Conservation (phyloP, 345 rosid species). For the Noccaea caerulescens region DNA sequence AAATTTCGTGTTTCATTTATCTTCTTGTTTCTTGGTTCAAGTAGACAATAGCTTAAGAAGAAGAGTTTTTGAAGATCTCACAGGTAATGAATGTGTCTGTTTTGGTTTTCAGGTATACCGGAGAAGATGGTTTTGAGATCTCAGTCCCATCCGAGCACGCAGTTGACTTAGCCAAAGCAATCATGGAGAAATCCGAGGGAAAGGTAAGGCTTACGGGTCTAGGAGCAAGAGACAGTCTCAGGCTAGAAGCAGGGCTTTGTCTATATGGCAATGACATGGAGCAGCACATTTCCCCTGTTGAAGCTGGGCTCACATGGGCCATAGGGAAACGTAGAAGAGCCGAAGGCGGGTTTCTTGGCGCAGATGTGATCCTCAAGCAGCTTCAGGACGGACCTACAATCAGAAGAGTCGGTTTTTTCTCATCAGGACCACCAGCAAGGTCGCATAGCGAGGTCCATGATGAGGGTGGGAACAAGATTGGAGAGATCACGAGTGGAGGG, state of each 20-base stretch:
- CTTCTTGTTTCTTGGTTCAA: conserved; percentile 14
- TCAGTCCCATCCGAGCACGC: conserved; percentile 87
- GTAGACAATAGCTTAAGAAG: background rate
- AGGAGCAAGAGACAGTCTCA: conserved; percentile 95
- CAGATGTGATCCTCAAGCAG: conserved; percentile 85
- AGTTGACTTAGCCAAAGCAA: conserved; percentile 87
- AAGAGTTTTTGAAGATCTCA: conserved; percentile 23
- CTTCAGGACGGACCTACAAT: conserved; percentile 81
- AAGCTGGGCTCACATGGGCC: conserved; percentile 98
- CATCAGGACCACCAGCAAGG: conserved; percentile 90
- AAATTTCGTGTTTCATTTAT: conserved; percentile 30
- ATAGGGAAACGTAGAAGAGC: conserved; percentile 95
- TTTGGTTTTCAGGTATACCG: conserved; percentile 68
- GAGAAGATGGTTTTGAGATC: conserved; percentile 99
- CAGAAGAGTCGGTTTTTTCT: conserved; percentile 84
- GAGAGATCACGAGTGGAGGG: conserved; percentile 96
- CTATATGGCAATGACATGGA: conserved; percentile 97
- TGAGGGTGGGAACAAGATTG: conserved; percentile 71
- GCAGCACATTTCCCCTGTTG: conserved; percentile 84
- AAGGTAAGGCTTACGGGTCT: conserved; percentile 90
- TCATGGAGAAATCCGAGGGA: conserved; percentile 89
- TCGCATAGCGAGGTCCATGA: conserved; percentile 93
- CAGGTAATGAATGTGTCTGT: conserved; percentile 3
- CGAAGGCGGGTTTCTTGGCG: conserved; percentile 96
- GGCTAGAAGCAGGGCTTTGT: conserved; percentile 94